Conservation (phyloP, 495 filamentous ascomycete species). For the Penicillium subrubescens region DNA sequence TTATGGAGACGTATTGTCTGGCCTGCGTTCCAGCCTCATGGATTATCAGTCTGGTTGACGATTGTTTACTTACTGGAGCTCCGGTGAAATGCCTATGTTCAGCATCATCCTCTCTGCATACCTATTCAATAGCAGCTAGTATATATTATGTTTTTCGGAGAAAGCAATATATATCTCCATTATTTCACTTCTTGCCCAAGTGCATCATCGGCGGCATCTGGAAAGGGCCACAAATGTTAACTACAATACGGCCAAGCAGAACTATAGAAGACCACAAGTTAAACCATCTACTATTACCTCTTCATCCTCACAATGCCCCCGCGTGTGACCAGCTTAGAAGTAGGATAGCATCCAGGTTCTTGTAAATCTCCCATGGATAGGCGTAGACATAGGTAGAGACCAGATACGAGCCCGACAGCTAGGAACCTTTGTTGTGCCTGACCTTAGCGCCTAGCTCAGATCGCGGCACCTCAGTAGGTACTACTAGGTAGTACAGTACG, state of each 20-base stretch:
- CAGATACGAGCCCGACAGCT: not conserved
- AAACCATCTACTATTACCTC: not conserved
- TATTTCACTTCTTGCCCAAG: too few species aligned
- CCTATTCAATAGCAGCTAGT: too few species aligned
- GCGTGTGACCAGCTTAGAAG: not conserved
- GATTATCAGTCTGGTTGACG: too few species aligned
- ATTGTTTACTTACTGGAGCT: not conserved
- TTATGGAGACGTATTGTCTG: not conserved
- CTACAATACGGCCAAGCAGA: too few species aligned
- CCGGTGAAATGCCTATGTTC: not conserved
- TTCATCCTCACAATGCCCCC: not conserved
- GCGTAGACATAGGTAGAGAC: not conserved
- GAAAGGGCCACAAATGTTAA: too few species aligned
- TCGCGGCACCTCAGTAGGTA: not conserved
- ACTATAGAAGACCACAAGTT: not conserved
- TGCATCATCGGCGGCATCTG: too few species aligned
- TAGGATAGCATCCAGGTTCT: not conserved
- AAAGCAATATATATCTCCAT: too few species aligned
- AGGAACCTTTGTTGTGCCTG: not conserved
- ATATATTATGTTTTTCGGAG: too few species aligned
- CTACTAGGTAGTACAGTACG: too few species aligned
- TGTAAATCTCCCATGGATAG: not conserved
- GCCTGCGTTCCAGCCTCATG: not conserved
- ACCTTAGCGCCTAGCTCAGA: not conserved
- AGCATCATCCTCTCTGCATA: too few species aligned